Evolutionary conservation across 1,139 yeast genomes (phyloP).

Genomic region (Candida sanyaensis): DNA sequence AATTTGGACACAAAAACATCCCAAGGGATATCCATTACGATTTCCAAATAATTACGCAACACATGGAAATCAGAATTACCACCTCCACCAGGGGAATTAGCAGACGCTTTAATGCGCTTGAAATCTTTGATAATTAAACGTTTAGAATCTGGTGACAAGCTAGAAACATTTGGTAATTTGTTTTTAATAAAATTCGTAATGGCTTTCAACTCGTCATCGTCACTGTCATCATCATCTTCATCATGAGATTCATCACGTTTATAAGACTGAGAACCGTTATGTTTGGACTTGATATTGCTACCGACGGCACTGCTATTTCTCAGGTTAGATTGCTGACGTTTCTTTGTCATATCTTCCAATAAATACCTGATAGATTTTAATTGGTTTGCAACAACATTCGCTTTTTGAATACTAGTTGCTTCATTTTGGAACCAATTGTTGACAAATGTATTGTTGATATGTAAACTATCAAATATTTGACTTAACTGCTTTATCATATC

Average conservation of each 20-base stretch:
- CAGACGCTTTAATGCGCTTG: slow-evolving; percentile 61
- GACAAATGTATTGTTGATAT: slow-evolving; percentile 33
- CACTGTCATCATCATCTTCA: slow-evolving; percentile 34
- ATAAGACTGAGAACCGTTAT: not conserved
- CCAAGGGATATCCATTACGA: slow-evolving; percentile 72
- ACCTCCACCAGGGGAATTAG: slow-evolving; percentile 33
- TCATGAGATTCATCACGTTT: slow-evolving; percentile 13
- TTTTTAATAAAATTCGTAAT: slow-evolving; percentile 47
- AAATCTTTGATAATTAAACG: slow-evolving; percentile 63
- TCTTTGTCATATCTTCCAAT: slow-evolving; percentile 52
- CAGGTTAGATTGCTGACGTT: slow-evolving; percentile 7
- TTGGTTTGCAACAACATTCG: slow-evolving; percentile 61
- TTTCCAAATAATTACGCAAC: slow-evolving; percentile 68
- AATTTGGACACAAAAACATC: slow-evolving; percentile 40
- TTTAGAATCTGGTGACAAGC: slow-evolving; percentile 51
- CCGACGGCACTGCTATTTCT: not conserved
- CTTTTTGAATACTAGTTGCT: slow-evolving; percentile 55
- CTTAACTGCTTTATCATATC: slow-evolving; percentile 35
- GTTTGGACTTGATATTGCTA: not conserved
- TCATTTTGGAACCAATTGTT: slow-evolving; percentile 52
- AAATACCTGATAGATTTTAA: slow-evolving; percentile 56
- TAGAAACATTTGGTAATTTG: slow-evolving; percentile 45
- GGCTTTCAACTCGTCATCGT: slow-evolving; percentile 46
- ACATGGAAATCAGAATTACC: slow-evolving; percentile 77
- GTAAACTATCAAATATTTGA: slow-evolving; percentile 34